Base-by-base conservation (phyloP, 2,329 filamentous ascomycete genomes). In the Zasmidium citrigriseum region DNA sequence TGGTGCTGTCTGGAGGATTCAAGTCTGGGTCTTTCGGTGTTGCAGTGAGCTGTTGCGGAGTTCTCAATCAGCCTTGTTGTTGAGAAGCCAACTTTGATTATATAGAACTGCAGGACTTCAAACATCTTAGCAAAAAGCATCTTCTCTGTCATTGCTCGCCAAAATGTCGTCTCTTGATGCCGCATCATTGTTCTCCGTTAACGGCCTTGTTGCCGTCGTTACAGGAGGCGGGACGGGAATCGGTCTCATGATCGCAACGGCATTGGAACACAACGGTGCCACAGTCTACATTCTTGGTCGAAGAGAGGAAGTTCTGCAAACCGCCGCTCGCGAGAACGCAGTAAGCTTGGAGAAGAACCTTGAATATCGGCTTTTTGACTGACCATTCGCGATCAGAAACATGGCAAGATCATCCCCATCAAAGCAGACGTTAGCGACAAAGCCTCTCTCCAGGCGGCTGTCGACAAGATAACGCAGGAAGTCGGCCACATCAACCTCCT, bases 121-220 rank as follows among this genome's bases (percentile, higher is more conserved):
- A n/a, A n/a, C n/a, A n/a, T n/a, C n/a, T n/a, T n/a, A n/a, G n/a
- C n/a, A n/a, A n/a, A n/a, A n/a, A n/a, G 14, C 27, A 34, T 14
- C 27, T 7, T 7, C 27, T 14, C 14, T 34, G 27, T 14, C 27
- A 34, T 14, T 34, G 27, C 27, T n/a, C 27, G 27, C 27, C 27
- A 34, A 34, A 14, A 34, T 34, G 14, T 34, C 27, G 27, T 34
- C 27, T 34, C 34, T 60, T 4, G 60, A 64, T 22, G 54, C 62
- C 5, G 44, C 29, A 24, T 52, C 59, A 38, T 68, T 85, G 2
- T 84, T 84, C 72, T 76, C 75, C n/a, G 80, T 84, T 57, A 73
- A 83, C 58, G 81, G 77, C 50, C 75, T 82, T 52, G 80, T 85
- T 3, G 79, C 77, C 9, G 77, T 82, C 47, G 74, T 85, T 47